These are phyloP conservation scores for Delonix regia DNA, from an alignment of 306 rosid species.

Conservation along the genomic window DNA sequence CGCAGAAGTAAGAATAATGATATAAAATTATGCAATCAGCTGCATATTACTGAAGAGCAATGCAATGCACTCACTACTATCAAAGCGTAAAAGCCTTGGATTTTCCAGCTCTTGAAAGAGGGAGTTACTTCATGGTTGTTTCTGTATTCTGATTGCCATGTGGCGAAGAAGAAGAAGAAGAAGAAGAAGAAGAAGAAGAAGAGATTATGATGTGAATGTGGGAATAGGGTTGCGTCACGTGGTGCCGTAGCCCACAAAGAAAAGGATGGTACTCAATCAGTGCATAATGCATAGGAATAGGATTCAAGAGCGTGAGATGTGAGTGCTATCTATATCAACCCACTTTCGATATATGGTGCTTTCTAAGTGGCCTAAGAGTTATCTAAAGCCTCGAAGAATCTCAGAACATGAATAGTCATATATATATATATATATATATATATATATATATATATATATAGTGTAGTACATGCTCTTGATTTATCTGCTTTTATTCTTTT, in stretches of 20 bases:
- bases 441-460: too few species aligned
- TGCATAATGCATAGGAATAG: neutral
- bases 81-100: neutral
- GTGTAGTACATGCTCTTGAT: neutral
- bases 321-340: neutral
- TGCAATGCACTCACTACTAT: neutral
- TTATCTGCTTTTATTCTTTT: neutral
- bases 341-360: neutral
- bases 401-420: neutral
- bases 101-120: too few species aligned
- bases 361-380: neutral
- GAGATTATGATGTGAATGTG: neutral
- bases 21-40: too few species aligned
- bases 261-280: neutral
- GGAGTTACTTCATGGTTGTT: too few species aligned
- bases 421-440: too few species aligned
- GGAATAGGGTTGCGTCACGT: slow-evolving; percentile 1
- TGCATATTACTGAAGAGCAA: neutral
- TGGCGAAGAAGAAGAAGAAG: neutral
- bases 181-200: neutral
- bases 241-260: neutral
- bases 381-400: neutral
- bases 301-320: neutral
- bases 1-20: too few species aligned
- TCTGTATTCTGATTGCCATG: neutral